Evolutionary conservation across 2,329 filamentous ascomycete species (phyloP), one percentile per base, ranked within the genome.

Genomic region (Verticillium zaregamsianum): DNA sequence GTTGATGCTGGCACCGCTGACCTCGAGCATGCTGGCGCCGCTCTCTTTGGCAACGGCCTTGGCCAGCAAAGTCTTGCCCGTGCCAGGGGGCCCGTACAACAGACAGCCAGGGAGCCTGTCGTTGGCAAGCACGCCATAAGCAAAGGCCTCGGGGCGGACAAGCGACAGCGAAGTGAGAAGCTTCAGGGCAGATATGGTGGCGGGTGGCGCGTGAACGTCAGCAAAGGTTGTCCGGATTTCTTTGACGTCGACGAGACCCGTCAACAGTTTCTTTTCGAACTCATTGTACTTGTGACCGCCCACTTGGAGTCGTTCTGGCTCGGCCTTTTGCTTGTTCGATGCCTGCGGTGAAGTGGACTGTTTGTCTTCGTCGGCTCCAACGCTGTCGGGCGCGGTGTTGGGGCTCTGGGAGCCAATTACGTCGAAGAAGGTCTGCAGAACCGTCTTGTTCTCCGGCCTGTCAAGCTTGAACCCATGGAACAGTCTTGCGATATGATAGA

Each of bases 31-130:
- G 66, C 86, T 88, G 40, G 87, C 87, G 20, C 87, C 86, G 65
- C 82, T 86, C 71, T 90, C 86, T 68, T 88, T 89, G 15, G 87
- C 87, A 3, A 90, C 85, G 0, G 87, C 87, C 70, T 89, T 89
- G 54, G 88, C 88, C 8, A 90, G 80, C 54, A 90, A 77, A 1
- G 88, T 91, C 73, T 91, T 91, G 62, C 88, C 88, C 3, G 88
- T 93, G 32, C 93, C 93, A 0, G 93, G 93, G 9, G 93, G 93
- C 0, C 93, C 93, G 69, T 97, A 97, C 0, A 97, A 80, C 1
- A 97, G 84, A 57, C 95, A 87, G 15, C 95, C 95, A 0, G 93
- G 91, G 57, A 99, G 96, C 68, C 92, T 91, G 71, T 98, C 93
- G 0, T 88, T 92, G 2, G 93, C 91, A 14, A 99, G 84, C 4